Conservation (phyloP, 352 stramenopile genomes). For the Pythium folliculosum region DNA sequence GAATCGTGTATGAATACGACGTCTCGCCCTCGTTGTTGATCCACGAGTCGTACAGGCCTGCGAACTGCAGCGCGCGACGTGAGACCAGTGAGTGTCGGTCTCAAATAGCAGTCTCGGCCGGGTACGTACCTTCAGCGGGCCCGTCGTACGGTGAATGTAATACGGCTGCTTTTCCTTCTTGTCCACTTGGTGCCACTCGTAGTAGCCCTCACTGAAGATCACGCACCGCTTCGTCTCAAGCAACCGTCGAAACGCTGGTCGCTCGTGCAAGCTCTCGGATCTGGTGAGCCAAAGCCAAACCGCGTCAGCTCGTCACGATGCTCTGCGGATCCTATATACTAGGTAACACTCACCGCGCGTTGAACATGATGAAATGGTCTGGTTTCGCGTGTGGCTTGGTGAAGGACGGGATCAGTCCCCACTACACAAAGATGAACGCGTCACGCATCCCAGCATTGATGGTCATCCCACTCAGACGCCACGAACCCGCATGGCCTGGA, state of each 20-base stretch:
- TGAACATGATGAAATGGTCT: conserved; percentile 89
- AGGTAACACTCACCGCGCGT: conserved; percentile 56
- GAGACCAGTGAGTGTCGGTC: neutral
- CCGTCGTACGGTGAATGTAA: conserved; percentile 69
- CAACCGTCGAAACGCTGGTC: conserved; percentile 72
- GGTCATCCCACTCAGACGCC: neutral
- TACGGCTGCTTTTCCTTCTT: conserved; percentile 91
- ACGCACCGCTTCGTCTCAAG: conserved; percentile 78
- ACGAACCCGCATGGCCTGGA: conserved; percentile 67
- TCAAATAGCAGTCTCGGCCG: neutral
- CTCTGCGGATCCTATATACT: neutral
- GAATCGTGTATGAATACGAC: conserved; percentile 86
- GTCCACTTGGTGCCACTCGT: conserved; percentile 89
- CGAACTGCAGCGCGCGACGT: conserved; percentile 49
- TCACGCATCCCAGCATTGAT: neutral
- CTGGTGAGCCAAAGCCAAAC: conserved; percentile 25
- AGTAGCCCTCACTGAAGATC: conserved; percentile 88
- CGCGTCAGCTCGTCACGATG: neutral
- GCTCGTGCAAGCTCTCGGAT: conserved; percentile 69
- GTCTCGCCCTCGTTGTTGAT: conserved; percentile 57
- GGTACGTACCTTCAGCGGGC: conserved; percentile 51
- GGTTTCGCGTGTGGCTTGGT: conserved; percentile 73
- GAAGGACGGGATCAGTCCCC: conserved; percentile 81
- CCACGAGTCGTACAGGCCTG: conserved; percentile 87
- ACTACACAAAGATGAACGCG: conserved; percentile 33